Percentiles rank a stretch among this genome's conserved stretches.
Evolutionary conservation across 345 rosid species (phyloP).

Genomic region (Pseudoturritis turrita): DNA sequence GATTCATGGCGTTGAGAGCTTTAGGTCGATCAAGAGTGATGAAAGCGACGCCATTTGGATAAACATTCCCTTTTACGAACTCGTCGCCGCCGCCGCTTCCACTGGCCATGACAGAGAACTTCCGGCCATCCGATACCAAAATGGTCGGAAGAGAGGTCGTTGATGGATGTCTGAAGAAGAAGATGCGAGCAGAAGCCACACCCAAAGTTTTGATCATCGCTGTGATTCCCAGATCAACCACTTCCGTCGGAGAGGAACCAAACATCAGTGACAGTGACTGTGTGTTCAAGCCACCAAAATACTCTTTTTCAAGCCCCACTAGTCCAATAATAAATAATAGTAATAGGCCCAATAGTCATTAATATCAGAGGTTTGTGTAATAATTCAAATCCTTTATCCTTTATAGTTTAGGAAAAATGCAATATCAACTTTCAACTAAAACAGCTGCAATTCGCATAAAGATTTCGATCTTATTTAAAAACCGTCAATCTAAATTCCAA

Average conservation of each 20-base stretch:
- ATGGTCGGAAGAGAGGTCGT: not conserved
- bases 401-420: no score
- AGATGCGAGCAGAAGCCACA: slow-evolving; percentile 20
- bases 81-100: slow-evolving; percentile 36
- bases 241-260: slow-evolving; percentile 10
- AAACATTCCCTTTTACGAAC: slow-evolving; percentile 63
- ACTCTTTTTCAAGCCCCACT: not conserved
- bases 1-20: slow-evolving; percentile 96
- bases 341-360: not conserved
- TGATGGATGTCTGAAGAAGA: slow-evolving; percentile 9
- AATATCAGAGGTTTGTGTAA: no score
- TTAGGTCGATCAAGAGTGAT: slow-evolving; percentile 91
- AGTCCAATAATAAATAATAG: not conserved
- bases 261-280: not conserved
- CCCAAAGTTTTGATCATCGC: slow-evolving; percentile 19
- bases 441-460: no score
- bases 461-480: no score
- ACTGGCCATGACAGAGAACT: slow-evolving; percentile 44
- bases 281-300: not conserved
- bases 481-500: no score
- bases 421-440: no score
- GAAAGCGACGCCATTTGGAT: slow-evolving; percentile 86
- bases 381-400: no score
- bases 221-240: not conserved
- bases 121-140: slow-evolving; percentile 21